Conservation (phyloP, 139 green algal species). For the Auxenochlorella pyrenoidosa region DNA sequence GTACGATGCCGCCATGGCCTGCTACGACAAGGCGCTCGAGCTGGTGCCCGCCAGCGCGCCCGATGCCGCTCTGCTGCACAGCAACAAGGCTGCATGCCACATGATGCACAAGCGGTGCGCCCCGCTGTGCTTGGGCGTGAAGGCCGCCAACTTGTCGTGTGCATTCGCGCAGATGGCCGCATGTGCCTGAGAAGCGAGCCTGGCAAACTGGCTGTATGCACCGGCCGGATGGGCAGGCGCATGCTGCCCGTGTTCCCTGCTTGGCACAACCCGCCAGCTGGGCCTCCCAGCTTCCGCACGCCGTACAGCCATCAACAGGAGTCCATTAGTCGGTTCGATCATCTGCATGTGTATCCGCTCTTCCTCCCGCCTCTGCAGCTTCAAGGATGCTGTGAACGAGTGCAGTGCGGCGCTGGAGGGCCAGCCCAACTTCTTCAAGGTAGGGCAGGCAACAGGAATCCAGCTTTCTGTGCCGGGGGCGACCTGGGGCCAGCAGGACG, state of each 20-base stretch:
- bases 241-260: too few species aligned
- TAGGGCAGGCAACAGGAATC: too few species aligned
- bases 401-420: constrained; percentile 75
- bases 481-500: too few species aligned
- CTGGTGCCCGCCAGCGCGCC: constrained; percentile 51
- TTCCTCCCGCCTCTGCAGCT: constrained; percentile 53
- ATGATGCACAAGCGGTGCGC: constrained; percentile 59
- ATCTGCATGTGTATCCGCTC: neutral
- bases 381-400: constrained; percentile 86
- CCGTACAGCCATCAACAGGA: too few species aligned
- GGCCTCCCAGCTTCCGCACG: too few species aligned
- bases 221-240: too few species aligned
- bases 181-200: too few species aligned
- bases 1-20: constrained; percentile 73
- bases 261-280: too few species aligned
- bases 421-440: constrained; percentile 67
- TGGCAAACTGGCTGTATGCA: neutral
- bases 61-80: constrained; percentile 75
- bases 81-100: constrained; percentile 86
- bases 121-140: too few species aligned
- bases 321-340: too few species aligned
- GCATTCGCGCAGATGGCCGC: too few species aligned
- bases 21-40: constrained; percentile 79
- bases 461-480: neutral
- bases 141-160: too few species aligned